Evolutionary conservation across 2,329 filamentous ascomycete genomes (phyloP), one percentile per base, ranked within the genome.

Genomic region (Alternaria brassicae): DNA sequence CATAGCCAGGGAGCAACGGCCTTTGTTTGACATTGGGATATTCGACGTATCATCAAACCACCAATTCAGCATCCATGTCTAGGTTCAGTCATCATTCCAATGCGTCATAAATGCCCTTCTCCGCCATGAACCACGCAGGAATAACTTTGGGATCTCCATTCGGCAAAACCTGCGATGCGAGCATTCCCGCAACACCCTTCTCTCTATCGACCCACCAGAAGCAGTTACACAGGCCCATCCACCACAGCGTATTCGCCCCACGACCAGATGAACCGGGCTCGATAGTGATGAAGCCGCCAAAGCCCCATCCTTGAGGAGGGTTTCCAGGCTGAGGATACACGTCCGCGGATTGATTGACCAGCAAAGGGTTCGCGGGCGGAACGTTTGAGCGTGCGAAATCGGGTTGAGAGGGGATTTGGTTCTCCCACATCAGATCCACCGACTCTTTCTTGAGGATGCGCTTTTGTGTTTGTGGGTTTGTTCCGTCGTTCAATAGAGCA

Each of bases 141-240:
- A 76, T 54, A 5, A 78, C 68, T 58, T 73, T 74, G 5, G 62
- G 47, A 58, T 78, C 77, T 0, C 69, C 73, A 62, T 76, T 77
- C 15, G 77, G 77, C 54, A 79, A 50, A 5, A 77, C 67, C 53
- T 67, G 41, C 25, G 47, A 17, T 6, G 45, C 59, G 3, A 60
- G 21, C 51, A 62, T 40, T 1, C 48, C 47, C 30, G 81, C 86
- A 41, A 89, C 77, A 0, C 85, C 86, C 56, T 82, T 84, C 69
- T 88, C 85, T 6, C 85, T 77, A 72, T 89, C 87, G 32, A 79
- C 79, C 86, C 86, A 89, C 86, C 86, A 89, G 68, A 80, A 89
- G 30, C 85, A 66, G 69, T 89, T 89, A 3, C 85, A 73, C 28
- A 89, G 65, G 0, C 88, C 87, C 2, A 84, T 84, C 88, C 88